Percentiles rank a stretch among this genome's conserved stretches.
Conservation (phyloP, 805 yeast genomes). For the Cyberlindnera veronae region DNA sequence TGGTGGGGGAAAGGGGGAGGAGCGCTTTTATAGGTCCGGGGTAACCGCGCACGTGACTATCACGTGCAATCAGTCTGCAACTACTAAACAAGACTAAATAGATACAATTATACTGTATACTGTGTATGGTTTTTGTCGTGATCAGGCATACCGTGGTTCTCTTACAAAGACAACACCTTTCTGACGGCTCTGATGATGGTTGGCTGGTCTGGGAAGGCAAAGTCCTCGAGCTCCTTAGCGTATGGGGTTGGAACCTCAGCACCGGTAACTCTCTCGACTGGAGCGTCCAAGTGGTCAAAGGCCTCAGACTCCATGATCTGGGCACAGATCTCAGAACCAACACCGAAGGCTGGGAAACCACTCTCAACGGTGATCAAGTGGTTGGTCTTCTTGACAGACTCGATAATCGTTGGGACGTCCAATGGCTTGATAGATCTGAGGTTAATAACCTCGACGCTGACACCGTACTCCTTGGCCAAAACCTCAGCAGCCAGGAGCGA, state of each 20-base stretch:
- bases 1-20: too few relatives aligned
- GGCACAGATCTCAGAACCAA: conserved; percentile 97
- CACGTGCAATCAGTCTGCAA: too few relatives aligned
- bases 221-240: conserved; percentile 92
- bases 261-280: conserved; percentile 97
- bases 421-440: conserved; percentile 96
- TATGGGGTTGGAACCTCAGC: conserved; percentile 99
- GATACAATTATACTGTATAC: conserved; percentile 1
- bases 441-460: conserved; percentile 90
- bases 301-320: conserved; percentile 98
- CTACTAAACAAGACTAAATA: too few relatives aligned
- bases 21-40: too few relatives aligned
- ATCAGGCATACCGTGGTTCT: too few relatives aligned
- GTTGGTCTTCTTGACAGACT: conserved; percentile 93
- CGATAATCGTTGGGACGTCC: conserved; percentile 81
- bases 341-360: conserved; percentile 97
- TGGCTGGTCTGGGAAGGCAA: conserved; percentile 97
- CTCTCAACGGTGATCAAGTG: conserved; percentile 95
- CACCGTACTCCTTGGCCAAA: conserved; percentile 80
- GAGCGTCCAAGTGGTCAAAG: conserved; percentile 97
- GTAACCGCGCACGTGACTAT: too few relatives aligned
- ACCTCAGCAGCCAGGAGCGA: conserved; percentile 87
- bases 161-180: conserved; percentile 68
- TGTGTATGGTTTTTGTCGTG: too few relatives aligned
- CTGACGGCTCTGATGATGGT: conserved; percentile 83